Base-by-base conservation (phyloP, 139 green algal species). In the Micromonas pusilla region DNA sequence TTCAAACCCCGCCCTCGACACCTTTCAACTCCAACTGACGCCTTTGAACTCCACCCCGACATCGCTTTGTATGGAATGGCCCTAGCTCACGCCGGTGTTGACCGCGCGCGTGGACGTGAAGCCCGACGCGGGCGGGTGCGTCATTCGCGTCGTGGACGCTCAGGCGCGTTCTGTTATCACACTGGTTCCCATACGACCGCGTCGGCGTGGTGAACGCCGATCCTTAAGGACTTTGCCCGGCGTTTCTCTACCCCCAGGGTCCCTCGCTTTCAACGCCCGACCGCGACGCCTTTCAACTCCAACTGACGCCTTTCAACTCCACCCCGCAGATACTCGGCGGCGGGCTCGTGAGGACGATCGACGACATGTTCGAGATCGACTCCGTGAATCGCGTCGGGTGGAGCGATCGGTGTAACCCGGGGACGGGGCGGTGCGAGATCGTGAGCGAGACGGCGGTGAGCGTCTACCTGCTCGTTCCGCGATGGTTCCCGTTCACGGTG, bases 401-500 rank as follows among this genome's bases (percentile, higher is more conserved):
- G 72, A 70, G 52, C 33, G 72, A 78, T 38, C 26, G 23, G 21
- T 28, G n/a, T 5, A 75, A 30, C 3, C 34, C 63, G 63, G 26
- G 26, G 13, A 38, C 68, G 30, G 26, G 26, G 21, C 37, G 28
- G 68, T 63, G 53, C 21, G 53, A 67, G 52, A 70, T 78, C 62
- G 23, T n/a, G 26, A 54, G 25, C 25, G 54, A 72, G 5, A 72
- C 57, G 60, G 62, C 23, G 60, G 57, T 80, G 57, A 72, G 26
- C 57, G 73, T 80, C 32, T 68, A 78, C 30, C 62, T 78, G n/a
- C 38, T 78, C 57, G 38, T 78, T 4, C 72, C 72, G 26, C 0
- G 52, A 31, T 78, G 72, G 72, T 75, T 75, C 31, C 68, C 68
- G 68, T 75, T 75, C 6, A 75, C 68, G 36, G 37, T 75, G 20